Conservation (phyloP, 441 rosid genomes). For the Croton laevigatus region DNA sequence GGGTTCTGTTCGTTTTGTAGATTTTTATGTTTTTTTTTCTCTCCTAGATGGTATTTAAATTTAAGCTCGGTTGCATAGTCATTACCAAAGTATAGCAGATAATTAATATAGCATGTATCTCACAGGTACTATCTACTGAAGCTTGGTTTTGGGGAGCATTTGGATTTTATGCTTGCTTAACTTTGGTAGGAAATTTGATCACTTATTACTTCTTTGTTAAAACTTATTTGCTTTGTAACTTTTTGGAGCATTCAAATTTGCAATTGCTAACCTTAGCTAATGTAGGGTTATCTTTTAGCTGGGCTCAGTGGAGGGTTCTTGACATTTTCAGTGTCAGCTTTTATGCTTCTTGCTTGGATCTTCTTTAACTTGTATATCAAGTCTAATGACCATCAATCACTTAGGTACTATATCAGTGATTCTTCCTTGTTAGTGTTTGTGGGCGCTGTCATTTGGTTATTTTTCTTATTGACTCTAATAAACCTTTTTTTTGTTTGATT, state of each 20-base stretch:
- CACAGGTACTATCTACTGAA: constrained; percentile 70
- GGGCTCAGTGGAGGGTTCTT: constrained; percentile 92
- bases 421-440: background rate
- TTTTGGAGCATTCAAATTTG: constrained; percentile 4
- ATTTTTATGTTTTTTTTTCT: background rate
- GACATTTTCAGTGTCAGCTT: constrained; percentile 53
- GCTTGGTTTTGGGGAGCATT: constrained; percentile 99
- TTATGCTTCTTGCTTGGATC: constrained; percentile 85
- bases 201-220: constrained; percentile 5
- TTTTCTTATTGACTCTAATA: background rate
- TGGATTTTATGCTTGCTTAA: constrained; percentile 69
- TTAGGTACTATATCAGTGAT: constrained; percentile 43
- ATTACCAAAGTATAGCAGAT: constrained; percentile 16
- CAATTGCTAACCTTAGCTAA: constrained; percentile 31
- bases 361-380: constrained; percentile 46
- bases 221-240: background rate
- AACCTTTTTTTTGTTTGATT: background rate
- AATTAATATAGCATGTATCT: constrained; percentile 28
- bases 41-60: constrained; percentile 6
- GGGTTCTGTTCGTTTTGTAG: background rate
- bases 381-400: constrained; percentile 45
- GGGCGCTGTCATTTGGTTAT: background rate
- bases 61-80: background rate
- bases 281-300: constrained; percentile 74
- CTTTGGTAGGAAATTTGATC: constrained; percentile 53